phyloP scores from a whole-genome alignment of 345 rosid genomes.

The Eucalyptus erythrocorys region DNA sequence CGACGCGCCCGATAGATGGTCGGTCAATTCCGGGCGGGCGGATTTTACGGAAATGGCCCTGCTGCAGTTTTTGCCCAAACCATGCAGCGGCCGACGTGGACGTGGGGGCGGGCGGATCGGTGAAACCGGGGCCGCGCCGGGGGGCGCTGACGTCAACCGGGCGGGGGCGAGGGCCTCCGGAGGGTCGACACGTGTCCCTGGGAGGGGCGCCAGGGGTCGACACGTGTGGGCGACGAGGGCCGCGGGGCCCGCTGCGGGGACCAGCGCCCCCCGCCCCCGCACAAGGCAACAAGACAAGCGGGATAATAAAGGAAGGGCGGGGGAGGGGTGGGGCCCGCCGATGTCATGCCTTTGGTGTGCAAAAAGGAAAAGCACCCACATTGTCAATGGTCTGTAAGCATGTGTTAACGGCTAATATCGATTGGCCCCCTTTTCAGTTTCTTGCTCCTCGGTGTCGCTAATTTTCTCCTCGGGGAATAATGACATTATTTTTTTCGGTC shows the following conservation, averaged over 20 bases:
- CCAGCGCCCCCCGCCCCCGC: background rate
- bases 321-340: constrained; percentile 1
- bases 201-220: background rate
- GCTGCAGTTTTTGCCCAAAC: background rate
- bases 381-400: background rate
- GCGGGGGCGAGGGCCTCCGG: background rate
- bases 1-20: background rate
- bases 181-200: constrained; percentile 12
- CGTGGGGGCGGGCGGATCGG: background rate
- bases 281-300: background rate
- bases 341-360: constrained; percentile 50
- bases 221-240: constrained; percentile 2
- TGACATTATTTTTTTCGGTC: background rate
- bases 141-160: background rate
- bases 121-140: background rate
- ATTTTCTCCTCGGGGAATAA: background rate
- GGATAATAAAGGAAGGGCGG: background rate
- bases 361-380: constrained; percentile 12
- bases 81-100: constrained; percentile 6
- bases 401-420: background rate
- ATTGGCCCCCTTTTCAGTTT: background rate
- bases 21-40: background rate
- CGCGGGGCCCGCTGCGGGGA: constrained; percentile 32
- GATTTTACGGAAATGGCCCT: background rate
- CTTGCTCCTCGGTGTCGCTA: background rate